Evolutionary conservation across 176 grass and related monocot species (phyloP), one percentile per base, ranked within the genome.

Genomic region (Chrysopogon serrulatus): DNA sequence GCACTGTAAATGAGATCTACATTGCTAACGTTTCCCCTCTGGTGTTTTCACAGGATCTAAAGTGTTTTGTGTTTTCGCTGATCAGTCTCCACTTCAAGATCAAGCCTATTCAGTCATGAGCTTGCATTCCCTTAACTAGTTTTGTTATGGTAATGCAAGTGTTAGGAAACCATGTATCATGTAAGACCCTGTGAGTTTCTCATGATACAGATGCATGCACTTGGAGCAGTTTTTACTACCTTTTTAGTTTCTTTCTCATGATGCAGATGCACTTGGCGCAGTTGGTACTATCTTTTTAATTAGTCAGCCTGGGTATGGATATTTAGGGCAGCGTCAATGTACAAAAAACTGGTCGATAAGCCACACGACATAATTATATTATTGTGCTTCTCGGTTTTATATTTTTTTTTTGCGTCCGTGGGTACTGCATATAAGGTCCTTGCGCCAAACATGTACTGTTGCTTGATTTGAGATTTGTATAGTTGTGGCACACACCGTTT

Each of bases 1-100:
- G n/a, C 0, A 32, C 15, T 74, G 14, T n/a, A 77, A 63, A 16
- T 34, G 33, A 39, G 8, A 70, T 37, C 24, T 16, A 26, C 56
- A 30, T 77, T 64, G 11, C 27, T 84, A 82, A 89, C 26, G 23
- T 13, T 31, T 32, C 49, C 60, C 23, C n/a, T 23, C 39, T 36
- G 0, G 41, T 65, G 1, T 80, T 84, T 66, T 32, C 17, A 74
- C 92, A 94, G 95, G 95, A 97, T 62, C 95, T 97, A 18, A 97
- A 94, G 86, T 97, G 95, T 85, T 97, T 97, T 34, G 86, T 97
- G 76, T 94, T 94, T 79, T 97, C 95, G 62, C 82, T 97, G 4
- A 94, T 97, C 73, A 92, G 90, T 33, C 92, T 97, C 83, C 94
- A 97, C 78, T 97, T 97, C 51, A 97, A 97, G 81, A 92, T 94